Base-by-base conservation (phyloP, 352 stramenopile genomes). In the Phytophthora brassicae region DNA sequence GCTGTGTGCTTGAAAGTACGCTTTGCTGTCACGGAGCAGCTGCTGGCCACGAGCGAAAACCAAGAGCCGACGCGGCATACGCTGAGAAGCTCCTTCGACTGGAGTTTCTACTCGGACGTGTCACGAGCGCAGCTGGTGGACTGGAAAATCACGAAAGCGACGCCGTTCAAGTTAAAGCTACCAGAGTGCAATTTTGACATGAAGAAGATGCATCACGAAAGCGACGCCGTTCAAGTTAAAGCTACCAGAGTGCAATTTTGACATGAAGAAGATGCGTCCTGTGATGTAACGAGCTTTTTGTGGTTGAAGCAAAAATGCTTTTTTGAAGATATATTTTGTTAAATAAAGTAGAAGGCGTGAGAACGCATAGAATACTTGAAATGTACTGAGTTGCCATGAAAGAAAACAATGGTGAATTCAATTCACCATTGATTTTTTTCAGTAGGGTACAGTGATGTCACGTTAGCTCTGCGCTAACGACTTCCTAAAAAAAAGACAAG, bases 101-200 rank as follows among this genome's bases (percentile, higher is more conserved):
- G 74, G 74, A 68, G 45, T n/a, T 83, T 83, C 41, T 65, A 76
- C 19, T 78, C 74, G 22, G 64, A 78, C 22, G 68, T 83, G 50
- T 77, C 74, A 31, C 68, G 71, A 7, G 56, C 45, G 6, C 64
- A 58, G 11, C 47, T 78, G 20, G 33, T 83, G 14, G 68, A 83
- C 36, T 83, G 74, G 74, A 51, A 70, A 6, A 68, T 83, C 28
- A 72, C 63, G 6, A 41, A 70, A 9, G 42, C 61, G 16, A 71
- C 74, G 19, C 68, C 68, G 6, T 80, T 83, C 28, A 64, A 64
- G 13, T 26, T 68, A 5, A 38, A 72, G 3, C 17, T 68, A 4
- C 36, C 35, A 14, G 43, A 29, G 17, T 46, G 47, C 43, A 67
- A 68, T 31, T 28, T 24, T 17, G 9, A 44, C 6, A 17, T 39